phyloP scores from a whole-genome alignment of 495 filamentous ascomycete genomes.

The Aspergillus indologenus region DNA sequence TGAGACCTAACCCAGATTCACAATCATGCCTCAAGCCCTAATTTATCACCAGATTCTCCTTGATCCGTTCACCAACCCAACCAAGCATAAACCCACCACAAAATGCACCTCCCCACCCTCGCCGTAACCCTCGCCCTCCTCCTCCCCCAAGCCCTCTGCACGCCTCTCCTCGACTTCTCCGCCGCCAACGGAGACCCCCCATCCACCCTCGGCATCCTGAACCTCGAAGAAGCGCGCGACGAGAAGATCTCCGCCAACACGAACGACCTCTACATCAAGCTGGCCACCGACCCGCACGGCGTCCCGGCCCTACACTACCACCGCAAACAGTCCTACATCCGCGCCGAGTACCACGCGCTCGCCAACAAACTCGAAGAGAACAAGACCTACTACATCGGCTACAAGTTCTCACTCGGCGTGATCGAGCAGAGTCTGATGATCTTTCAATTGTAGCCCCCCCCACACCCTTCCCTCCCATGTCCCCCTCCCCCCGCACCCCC shows the following conservation, averaged over 20 bases:
- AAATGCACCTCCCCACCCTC: slow-evolving; percentile 6
- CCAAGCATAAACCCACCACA: too few relatives aligned
- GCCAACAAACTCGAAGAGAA: slow-evolving; percentile 2
- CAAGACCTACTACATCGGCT: slow-evolving; percentile 16
- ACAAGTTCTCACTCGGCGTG: slow-evolving; percentile 9
- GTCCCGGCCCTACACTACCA: slow-evolving; percentile 10
- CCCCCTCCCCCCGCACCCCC: neutral
- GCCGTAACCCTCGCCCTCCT: neutral
- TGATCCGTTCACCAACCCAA: too few relatives aligned
- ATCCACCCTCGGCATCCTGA: slow-evolving; percentile 2
- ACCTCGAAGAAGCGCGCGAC: slow-evolving; percentile 8
- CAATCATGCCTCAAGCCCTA: too few relatives aligned
- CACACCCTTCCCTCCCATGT: too few relatives aligned
- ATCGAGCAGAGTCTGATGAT: slow-evolving; percentile 15
- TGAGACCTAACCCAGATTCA: too few relatives aligned
- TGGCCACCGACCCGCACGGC: slow-evolving; percentile 12
- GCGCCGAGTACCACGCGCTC: slow-evolving; percentile 13
- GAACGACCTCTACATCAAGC: slow-evolving; percentile 14
- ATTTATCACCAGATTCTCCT: too few relatives aligned
- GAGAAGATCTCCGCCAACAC: slow-evolving; percentile 7
- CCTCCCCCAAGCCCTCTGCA: neutral
- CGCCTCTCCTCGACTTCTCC: slow-evolving; percentile 5
- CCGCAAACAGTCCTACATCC: slow-evolving; percentile 15
- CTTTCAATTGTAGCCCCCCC: slow-evolving; percentile 21
- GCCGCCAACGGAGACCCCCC: slow-evolving; percentile 9